These are phyloP conservation scores for Dryas octopetala DNA, from an alignment of 306 rosid genomes.

Conservation along the genomic window DNA sequence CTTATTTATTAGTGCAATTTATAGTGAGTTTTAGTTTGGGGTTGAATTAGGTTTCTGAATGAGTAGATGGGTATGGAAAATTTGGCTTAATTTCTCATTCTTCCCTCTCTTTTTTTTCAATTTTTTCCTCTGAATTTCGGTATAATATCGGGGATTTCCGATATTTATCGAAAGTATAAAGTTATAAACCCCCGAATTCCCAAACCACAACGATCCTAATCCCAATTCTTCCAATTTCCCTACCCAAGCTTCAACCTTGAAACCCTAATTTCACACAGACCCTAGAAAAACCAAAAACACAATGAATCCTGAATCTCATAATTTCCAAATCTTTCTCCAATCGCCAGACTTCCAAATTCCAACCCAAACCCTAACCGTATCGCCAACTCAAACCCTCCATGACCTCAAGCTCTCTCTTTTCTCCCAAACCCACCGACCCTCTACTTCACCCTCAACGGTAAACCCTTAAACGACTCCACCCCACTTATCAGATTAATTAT, in stretches of 20 bases:
- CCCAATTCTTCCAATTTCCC: not conserved
- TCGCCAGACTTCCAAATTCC: conserved; percentile 52
- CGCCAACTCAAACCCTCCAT: conserved; percentile 33
- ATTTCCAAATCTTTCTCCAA: conserved; percentile 53
- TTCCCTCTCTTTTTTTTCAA: no score
- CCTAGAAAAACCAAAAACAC: not conserved
- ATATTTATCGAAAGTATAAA: no score
- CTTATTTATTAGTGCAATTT: no score
- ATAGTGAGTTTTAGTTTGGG: no score
- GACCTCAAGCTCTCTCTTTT: conserved; percentile 59
- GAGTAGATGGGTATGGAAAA: no score
- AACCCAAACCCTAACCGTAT: conserved; percentile 37
- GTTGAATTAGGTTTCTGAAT: no score
- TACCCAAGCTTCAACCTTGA: not conserved
- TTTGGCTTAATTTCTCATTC: no score
- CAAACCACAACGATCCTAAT: not conserved
- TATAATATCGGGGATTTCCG: no score
- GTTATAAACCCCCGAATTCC: no score
- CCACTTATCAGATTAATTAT: conserved; percentile 13
- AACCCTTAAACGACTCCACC: conserved; percentile 49
- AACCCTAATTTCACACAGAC: conserved; percentile 20
- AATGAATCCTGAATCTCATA: conserved; percentile 40
- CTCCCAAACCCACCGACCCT: conserved; percentile 31
- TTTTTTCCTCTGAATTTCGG: no score
- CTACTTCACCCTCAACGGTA: conserved; percentile 76